Percentiles rank a stretch among this genome's conserved stretches.
phyloP scores from a whole-genome alignment of 352 stramenopile species.

The Pythium graminicola region DNA sequence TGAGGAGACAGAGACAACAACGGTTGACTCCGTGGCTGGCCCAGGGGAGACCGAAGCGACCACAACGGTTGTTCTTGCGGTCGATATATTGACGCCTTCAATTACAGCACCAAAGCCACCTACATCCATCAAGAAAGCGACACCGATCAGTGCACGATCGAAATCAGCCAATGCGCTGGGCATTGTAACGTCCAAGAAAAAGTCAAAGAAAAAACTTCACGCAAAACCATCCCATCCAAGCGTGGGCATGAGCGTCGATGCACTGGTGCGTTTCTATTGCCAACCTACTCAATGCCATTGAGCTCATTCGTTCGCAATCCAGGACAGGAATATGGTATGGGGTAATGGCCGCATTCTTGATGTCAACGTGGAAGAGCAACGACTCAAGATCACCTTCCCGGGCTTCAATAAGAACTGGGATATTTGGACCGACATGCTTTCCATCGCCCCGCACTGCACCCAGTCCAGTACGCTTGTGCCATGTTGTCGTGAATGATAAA shows the following conservation, averaged over 20 bases:
- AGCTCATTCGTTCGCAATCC: not conserved
- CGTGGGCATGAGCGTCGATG: constrained; percentile 61
- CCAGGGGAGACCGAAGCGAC: not conserved
- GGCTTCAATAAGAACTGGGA: constrained; percentile 59
- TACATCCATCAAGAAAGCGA: constrained; percentile 1
- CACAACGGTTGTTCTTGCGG: not conserved
- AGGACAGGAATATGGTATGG: constrained; percentile 73
- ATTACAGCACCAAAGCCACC: not conserved
- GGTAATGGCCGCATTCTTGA: constrained; percentile 60
- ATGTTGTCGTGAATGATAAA: no score
- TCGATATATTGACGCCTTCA: not conserved
- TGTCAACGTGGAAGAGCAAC: constrained; percentile 48
- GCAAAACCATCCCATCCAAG: constrained; percentile 25
- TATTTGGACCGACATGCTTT: constrained; percentile 70
- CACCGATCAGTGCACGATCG: constrained; percentile 6
- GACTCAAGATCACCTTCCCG: constrained; percentile 69
- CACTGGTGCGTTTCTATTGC: constrained; percentile 36
- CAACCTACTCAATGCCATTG: no score
- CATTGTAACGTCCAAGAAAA: constrained; percentile 24
- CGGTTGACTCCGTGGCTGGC: not conserved
- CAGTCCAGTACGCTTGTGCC: constrained; percentile 3
- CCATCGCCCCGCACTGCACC: constrained; percentile 43
- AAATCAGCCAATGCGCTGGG: constrained; percentile 12
- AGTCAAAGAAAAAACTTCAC: constrained; percentile 21
- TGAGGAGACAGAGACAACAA: not conserved